A percentile compares a stretch with the other conserved stretches of the same genome.
These are phyloP conservation scores for Cotoneaster glaucophyllus DNA, from an alignment of 306 rosid species.

Conservation along the genomic window DNA sequence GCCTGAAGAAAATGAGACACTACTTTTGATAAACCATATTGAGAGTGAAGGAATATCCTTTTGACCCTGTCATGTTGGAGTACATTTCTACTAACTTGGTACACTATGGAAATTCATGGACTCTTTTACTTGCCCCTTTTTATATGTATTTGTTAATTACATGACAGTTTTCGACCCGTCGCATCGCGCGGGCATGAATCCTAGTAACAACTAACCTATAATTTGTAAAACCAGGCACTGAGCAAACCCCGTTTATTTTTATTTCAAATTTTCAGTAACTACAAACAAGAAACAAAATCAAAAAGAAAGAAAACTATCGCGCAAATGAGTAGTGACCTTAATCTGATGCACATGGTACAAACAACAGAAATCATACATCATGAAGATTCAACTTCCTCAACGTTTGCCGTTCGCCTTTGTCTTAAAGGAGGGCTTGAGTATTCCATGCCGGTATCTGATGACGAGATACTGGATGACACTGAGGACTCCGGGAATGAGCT, in stretches of 20 bases:
- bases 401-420: constrained; percentile 41
- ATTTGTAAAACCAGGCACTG: not conserved
- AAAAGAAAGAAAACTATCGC: not conserved
- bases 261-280: not conserved
- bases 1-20: too few relatives aligned
- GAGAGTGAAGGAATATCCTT: too few relatives aligned
- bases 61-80: too few relatives aligned
- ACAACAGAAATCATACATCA: constrained; percentile 6
- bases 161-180: too few relatives aligned
- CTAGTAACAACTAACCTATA: not conserved
- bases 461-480: constrained; percentile 44
- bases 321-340: not conserved
- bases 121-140: too few relatives aligned
- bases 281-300: not conserved
- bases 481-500: constrained; percentile 35
- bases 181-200: too few relatives aligned
- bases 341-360: not conserved
- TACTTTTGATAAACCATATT: too few relatives aligned
- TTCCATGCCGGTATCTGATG: constrained; percentile 35
- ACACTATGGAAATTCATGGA: too few relatives aligned
- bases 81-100: too few relatives aligned
- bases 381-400: constrained; percentile 36
- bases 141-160: too few relatives aligned
- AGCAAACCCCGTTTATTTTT: not conserved
- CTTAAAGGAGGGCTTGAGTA: constrained; percentile 43